Evolutionary conservation across 345 rosid species (phyloP).

Genomic region (Eucalyptus viminalis): DNA sequence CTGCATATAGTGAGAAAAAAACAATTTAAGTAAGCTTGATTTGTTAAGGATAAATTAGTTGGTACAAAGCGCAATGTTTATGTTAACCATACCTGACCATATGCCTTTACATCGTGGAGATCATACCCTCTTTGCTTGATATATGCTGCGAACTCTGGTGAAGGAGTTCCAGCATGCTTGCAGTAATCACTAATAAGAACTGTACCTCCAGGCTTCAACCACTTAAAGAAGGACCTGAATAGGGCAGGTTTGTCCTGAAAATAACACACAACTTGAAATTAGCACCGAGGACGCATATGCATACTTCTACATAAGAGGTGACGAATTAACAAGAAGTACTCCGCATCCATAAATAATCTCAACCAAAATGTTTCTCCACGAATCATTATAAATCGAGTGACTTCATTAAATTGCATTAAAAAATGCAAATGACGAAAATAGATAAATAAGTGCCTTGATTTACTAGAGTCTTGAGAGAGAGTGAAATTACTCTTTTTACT

Average conservation of each 20-base stretch:
- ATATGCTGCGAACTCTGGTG: conserved; percentile 54
- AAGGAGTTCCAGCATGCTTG: conserved; percentile 54
- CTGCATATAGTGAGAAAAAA: not conserved
- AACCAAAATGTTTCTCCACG: not conserved
- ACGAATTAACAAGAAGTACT: not conserved
- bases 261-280: not conserved
- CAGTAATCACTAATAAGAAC: conserved; percentile 94
- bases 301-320: not conserved
- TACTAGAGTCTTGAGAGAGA: not conserved
- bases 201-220: conserved; percentile 94
- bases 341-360: not conserved
- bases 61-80: not conserved
- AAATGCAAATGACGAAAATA: not conserved
- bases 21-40: not conserved
- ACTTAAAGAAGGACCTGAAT: conserved; percentile 76
- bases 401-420: not conserved
- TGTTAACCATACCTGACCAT: conserved; percentile 54
- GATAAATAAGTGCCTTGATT: not conserved
- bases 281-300: not conserved
- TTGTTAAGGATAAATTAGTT: not conserved
- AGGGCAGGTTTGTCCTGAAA: conserved; percentile 90
- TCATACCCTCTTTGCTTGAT: conserved; percentile 90
- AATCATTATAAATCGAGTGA: not conserved
- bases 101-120: conserved; percentile 71
- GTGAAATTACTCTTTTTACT: not conserved